Percentiles rank a stretch among this genome's conserved stretches.
Evolutionary conservation across 805 yeast genomes (phyloP).

Genomic region (Komagataella mondaviorum): DNA sequence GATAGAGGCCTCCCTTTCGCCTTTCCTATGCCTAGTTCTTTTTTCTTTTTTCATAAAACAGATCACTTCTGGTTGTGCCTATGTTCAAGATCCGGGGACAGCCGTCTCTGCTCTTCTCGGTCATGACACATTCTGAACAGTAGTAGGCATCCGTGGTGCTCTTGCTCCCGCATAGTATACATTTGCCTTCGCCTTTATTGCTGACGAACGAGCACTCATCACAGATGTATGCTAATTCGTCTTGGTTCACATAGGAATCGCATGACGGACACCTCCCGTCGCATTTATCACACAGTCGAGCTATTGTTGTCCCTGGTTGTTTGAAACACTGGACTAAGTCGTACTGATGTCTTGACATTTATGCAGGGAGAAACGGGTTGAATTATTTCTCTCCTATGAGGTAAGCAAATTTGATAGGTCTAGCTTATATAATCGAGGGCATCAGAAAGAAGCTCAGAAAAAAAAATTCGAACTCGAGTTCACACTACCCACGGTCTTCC

Average conservation of each 20-base stretch:
- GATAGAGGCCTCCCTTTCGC: neutral
- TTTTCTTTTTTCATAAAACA: conserved; percentile 43
- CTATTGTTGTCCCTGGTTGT: conserved; percentile 66
- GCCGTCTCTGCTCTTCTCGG: conserved; percentile 81
- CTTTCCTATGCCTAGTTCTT: neutral
- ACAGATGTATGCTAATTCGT: conserved; percentile 56
- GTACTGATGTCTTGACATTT: conserved; percentile 82
- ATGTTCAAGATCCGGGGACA: conserved; percentile 77
- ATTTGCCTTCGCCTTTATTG: conserved; percentile 26
- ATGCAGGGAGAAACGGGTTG: neutral
- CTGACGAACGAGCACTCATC: conserved; percentile 72
- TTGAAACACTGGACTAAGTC: conserved; percentile 77
- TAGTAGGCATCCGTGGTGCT: conserved; percentile 66
- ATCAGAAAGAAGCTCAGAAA: neutral
- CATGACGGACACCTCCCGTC: conserved; percentile 90
- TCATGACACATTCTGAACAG: conserved; percentile 71
- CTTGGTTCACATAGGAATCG: conserved; percentile 72
- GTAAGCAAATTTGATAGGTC: neutral
- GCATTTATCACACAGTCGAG: conserved; percentile 69
- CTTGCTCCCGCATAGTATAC: conserved; percentile 62
- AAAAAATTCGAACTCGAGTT: neutral
- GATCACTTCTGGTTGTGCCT: conserved; percentile 64
- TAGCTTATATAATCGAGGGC: neutral
- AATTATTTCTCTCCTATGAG: neutral
- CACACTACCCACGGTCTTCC: neutral